Base-by-base conservation (phyloP, 371 early-diverging fungal species). In the Fennellomyces sp. region DNA sequence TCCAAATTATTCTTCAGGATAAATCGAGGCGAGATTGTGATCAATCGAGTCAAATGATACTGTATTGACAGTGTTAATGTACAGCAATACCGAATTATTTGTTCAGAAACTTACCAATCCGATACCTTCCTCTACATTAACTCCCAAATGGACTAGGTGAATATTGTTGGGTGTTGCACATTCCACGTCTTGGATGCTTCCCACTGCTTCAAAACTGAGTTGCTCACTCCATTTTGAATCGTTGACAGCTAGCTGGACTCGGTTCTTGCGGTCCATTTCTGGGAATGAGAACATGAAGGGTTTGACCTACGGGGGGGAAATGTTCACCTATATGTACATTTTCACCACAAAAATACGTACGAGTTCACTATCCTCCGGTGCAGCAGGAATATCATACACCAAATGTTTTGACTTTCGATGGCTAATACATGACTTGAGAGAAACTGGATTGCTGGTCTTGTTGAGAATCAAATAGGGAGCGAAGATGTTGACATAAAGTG, bases 221-320 rank as follows among this genome's bases (percentile, higher is more conserved):
- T 89, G 88, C 64, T 80, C 72, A 63, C 92, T 91, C 91, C 90
- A 92, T n/a, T 90, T 90, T 0, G 90, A 86, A 3, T 80, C 79
- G 7, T 63, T 71, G 13, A 86, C 75, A n/a, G 85, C 75, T 15
- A 93, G 73, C 33, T 86, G 80, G 0, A 90, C 87, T 15, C 94
- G 80, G 61, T 90, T 92, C n/a, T 80, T 68, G 17, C 86, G 77
- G 60, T 93, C 91, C 51, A 83, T 82, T 2, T 79, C 84, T 2
- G 88, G 83, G 65, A 90, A 94, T 2, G 93, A 91, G 58, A 91
- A 95, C 80, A 95, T 84, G 29, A 89, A 69, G n/a, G 94, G 93
- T 0, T 58, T 65, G 17, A 80, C 56, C 42, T 72, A 58, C 4
- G 23, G 23, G n/a, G 19, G 1, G 15, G 10, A 45, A 21, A 41